Evolutionary conservation across 345 rosid genomes (phyloP).

Genomic region (Turritis glabra): DNA sequence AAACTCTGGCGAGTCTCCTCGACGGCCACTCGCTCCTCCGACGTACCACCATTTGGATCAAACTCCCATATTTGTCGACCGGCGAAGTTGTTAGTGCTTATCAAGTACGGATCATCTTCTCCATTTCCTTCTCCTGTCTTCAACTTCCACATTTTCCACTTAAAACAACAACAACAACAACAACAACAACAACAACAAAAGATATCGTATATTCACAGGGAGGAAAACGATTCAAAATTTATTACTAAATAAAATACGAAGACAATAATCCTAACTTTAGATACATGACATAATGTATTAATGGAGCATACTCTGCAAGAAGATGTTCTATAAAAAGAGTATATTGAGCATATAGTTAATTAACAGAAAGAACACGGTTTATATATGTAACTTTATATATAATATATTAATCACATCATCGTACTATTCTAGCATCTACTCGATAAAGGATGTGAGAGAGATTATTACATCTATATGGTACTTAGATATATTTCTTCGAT

Average conservation of each 20-base stretch:
- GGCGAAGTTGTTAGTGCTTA: slow-evolving; percentile 40
- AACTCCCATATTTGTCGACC: slow-evolving; percentile 47
- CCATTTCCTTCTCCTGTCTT: slow-evolving; percentile 40
- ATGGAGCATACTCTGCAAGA: too few relatives aligned
- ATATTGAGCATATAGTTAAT: too few relatives aligned
- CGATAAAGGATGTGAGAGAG: neutral
- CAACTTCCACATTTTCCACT: slow-evolving; percentile 42
- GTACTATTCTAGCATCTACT: neutral
- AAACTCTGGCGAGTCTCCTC: slow-evolving; percentile 42
- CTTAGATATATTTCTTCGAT: too few relatives aligned
- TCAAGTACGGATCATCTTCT: slow-evolving; percentile 29
- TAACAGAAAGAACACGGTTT: neutral
- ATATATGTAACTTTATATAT: too few relatives aligned
- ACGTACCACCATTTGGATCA: slow-evolving; percentile 37
- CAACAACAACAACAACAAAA: neutral
- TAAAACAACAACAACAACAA: neutral
- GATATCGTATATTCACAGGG: neutral
- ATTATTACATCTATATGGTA: neutral
- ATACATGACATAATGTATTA: too few relatives aligned
- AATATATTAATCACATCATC: neutral
- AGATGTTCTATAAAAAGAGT: too few relatives aligned
- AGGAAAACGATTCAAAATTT: too few relatives aligned
- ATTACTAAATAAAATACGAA: too few relatives aligned
- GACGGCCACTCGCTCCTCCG: slow-evolving; percentile 39
- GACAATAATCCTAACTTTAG: too few relatives aligned